Base-by-base conservation (phyloP, 352 stramenopile genomes). In the Pythium aristosporum region DNA sequence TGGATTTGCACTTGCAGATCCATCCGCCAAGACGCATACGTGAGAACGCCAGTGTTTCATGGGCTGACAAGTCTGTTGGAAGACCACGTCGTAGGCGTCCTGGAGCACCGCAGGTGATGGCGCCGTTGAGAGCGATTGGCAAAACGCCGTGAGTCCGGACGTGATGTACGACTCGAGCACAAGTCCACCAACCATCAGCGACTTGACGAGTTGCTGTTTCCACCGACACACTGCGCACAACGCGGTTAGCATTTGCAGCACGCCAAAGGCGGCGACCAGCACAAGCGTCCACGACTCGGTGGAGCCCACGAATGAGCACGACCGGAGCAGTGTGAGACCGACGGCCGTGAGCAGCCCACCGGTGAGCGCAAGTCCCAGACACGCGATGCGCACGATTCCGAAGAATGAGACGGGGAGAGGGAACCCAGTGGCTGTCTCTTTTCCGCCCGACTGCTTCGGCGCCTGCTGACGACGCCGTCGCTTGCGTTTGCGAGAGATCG, bases 261-360 rank as follows among this genome's bases (percentile, higher is more conserved):
- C 28, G 11, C 63, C 63, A 46, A 65, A 80, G 18, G 69, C 23
- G 2, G 69, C 57, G 47, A 72, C 64, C 12, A 74, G 30, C 16
- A 66, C 42, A 18, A 83, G 56, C n/a, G 70, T 21, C 68, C 70
- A 75, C 50, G 71, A 61, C 48, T 64, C 56, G n/a, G 39, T 57
- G 18, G 63, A 54, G 39, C 66, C 66, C 60, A 72, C 71, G 37
- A 46, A 74, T 11, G 13, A 67, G 46, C n/a, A 76, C 21, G 36
- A 66, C 41, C 28, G 46, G 16, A 69, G 56, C 39, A 69, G 23
- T 18, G 63, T 61, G 20, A 56, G 3, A 23, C 53, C 44, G 12
- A 51, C 21, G 32, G 59, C 42, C 5, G 36, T 56, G 39, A 63
- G 41, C 9, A 39, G 5, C 18, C 30, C n/a, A 21, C 53, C 55